A percentile compares a stretch with the other conserved stretches of the same genome.
phyloP scores from a whole-genome alignment of 306 rosid genomes.

The Sicyos edulis region DNA sequence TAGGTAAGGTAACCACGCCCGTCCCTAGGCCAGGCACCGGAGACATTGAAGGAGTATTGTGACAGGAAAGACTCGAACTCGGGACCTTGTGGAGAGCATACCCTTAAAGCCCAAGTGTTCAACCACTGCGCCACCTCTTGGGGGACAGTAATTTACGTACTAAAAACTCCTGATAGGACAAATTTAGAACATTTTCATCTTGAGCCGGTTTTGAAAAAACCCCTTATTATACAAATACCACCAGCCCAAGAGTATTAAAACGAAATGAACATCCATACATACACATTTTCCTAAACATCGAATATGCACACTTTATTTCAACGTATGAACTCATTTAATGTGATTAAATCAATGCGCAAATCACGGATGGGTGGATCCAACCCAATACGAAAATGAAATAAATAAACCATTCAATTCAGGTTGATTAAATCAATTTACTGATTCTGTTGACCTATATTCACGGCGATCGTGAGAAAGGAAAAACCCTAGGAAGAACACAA shows the following conservation, averaged over 20 bases:
- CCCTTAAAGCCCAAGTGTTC: no score
- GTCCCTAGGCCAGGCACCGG: no score
- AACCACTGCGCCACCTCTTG: no score
- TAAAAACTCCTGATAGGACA: neutral
- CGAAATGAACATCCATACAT: neutral
- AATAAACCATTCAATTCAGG: neutral
- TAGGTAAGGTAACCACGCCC: no score
- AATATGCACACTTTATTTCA: no score
- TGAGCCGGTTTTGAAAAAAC: no score
- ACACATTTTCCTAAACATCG: neutral
- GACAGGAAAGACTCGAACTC: no score
- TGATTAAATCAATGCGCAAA: neutral
- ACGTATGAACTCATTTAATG: neutral
- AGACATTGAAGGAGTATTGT: no score
- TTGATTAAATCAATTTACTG: neutral
- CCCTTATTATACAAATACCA: neutral
- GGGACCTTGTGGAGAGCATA: no score
- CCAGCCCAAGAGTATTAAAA: neutral
- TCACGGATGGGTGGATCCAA: neutral
- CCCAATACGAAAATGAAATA: neutral
- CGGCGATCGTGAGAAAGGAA: neutral
- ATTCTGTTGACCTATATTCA: neutral
- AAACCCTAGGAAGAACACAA: neutral
- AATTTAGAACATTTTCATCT: neutral
- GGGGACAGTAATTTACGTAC: neutral